phyloP scores from a whole-genome alignment of 2,329 filamentous ascomycete genomes.

The Curvularia lunata region DNA sequence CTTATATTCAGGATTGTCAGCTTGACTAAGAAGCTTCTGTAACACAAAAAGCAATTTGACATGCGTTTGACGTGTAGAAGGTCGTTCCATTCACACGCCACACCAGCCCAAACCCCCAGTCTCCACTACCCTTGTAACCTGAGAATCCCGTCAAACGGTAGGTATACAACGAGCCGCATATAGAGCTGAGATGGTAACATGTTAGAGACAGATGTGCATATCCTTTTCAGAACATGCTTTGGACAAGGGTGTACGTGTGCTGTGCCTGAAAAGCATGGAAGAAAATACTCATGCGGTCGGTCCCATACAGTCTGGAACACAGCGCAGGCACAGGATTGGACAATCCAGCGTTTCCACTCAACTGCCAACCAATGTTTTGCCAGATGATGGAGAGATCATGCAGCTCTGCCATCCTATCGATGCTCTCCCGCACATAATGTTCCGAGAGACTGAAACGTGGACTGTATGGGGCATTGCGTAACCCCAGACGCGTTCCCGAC shows the following conservation, averaged over 20 bases:
- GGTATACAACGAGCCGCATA: not conserved
- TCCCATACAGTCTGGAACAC: not conserved
- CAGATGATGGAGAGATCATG: not conserved
- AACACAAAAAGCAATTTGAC: not conserved
- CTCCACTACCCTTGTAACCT: not conserved
- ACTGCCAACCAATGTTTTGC: not conserved
- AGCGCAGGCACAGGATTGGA: not conserved
- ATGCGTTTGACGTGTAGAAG: constrained; percentile 1
- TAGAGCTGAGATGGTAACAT: not conserved
- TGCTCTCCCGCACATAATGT: not conserved
- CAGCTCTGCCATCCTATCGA: not conserved
- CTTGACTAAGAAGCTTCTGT: not conserved
- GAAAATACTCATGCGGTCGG: too few species aligned
- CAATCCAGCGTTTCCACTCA: not conserved
- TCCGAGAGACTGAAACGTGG: constrained; percentile 16
- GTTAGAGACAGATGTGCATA: not conserved
- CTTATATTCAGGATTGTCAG: not conserved
- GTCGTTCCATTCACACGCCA: not conserved
- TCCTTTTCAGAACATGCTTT: not conserved
- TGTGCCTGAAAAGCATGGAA: not conserved
- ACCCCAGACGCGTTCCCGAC: not conserved
- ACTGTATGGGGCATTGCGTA: constrained; percentile 8
- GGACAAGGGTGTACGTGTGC: not conserved
- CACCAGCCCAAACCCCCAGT: not conserved
- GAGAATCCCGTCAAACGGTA: not conserved